phyloP scores from a whole-genome alignment of 306 rosid species.

The Rosa chinensis region DNA sequence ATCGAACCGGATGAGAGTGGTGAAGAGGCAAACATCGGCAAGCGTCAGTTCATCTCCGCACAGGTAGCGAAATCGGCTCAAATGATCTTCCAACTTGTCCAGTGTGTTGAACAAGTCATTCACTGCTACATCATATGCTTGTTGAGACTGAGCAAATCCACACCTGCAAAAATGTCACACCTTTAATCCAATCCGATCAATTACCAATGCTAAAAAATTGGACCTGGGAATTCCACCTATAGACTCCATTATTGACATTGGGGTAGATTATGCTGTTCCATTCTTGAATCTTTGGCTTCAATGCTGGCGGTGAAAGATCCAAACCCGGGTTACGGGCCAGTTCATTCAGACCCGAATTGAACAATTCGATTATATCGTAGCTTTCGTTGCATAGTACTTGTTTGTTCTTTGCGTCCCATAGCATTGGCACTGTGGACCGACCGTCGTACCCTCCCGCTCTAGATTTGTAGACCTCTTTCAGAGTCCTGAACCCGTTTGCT shows the following conservation, averaged over 20 bases:
- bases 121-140: constrained; percentile 72
- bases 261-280: constrained; percentile 82
- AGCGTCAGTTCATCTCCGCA: constrained; percentile 67
- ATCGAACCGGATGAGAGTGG: constrained; percentile 78
- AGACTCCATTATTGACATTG: constrained; percentile 85
- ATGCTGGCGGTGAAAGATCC: constrained; percentile 63
- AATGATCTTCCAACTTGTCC: constrained; percentile 62
- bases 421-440: constrained; percentile 79
- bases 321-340: constrained; percentile 55
- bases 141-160: constrained; percentile 95
- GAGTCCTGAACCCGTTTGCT: constrained; percentile 54
- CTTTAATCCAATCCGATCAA: background rate
- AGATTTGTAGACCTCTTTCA: constrained; percentile 68
- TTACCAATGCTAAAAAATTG: background rate
- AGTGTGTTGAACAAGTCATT: constrained; percentile 57
- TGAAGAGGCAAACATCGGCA: constrained; percentile 71
- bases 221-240: constrained; percentile 42
- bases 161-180: constrained; percentile 40
- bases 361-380: constrained; percentile 60
- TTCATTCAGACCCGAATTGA: constrained; percentile 69
- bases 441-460: constrained; percentile 70
- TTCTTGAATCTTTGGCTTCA: constrained; percentile 64
- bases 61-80: constrained; percentile 48
- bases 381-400: constrained; percentile 86
- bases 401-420: constrained; percentile 52